A percentile compares a stretch with the other conserved stretches of the same genome.
phyloP scores from a whole-genome alignment of 768 basidiomycete genomes.

The Cyclocybe aegerita region DNA sequence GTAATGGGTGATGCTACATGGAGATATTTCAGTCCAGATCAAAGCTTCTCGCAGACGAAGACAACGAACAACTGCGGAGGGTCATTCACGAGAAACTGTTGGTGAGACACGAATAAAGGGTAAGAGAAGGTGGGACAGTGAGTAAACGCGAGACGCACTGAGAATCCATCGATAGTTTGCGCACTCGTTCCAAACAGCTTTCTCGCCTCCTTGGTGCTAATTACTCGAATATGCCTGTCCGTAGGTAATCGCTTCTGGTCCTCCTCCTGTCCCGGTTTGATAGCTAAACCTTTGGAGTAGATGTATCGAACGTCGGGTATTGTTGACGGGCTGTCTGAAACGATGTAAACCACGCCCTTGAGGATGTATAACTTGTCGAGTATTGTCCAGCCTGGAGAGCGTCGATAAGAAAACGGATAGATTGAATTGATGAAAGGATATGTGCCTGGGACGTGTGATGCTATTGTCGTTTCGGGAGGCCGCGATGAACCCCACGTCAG shows the following conservation, averaged over 20 bases:
- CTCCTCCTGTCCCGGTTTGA: constrained; percentile 57
- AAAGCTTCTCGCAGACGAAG: neutral
- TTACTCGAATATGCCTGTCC: constrained; percentile 75
- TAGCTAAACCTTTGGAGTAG: constrained; percentile 64
- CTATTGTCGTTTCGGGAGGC: constrained; percentile 52
- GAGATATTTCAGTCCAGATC: neutral
- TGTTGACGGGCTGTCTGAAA: constrained; percentile 65
- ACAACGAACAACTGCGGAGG: constrained; percentile 75
- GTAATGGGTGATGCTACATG: constrained; percentile 78
- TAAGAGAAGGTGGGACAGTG: neutral
- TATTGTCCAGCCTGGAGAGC: constrained; percentile 78
- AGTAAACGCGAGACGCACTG: constrained; percentile 38
- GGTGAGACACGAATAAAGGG: constrained; percentile 3
- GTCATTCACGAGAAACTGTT: constrained; percentile 80
- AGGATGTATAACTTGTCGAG: constrained; percentile 80
- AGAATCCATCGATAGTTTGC: constrained; percentile 73
- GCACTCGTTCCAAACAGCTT: constrained; percentile 64
- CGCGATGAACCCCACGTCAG: constrained; percentile 21
- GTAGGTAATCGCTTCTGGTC: constrained; percentile 66
- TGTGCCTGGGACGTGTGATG: constrained; percentile 77
- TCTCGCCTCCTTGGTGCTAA: constrained; percentile 66
- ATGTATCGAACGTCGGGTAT: constrained; percentile 70
- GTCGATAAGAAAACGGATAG: neutral
- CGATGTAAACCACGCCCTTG: constrained; percentile 82
- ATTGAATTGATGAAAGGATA: neutral